Base-by-base conservation (phyloP, 441 rosid genomes). In the Corymbia calophylla region DNA sequence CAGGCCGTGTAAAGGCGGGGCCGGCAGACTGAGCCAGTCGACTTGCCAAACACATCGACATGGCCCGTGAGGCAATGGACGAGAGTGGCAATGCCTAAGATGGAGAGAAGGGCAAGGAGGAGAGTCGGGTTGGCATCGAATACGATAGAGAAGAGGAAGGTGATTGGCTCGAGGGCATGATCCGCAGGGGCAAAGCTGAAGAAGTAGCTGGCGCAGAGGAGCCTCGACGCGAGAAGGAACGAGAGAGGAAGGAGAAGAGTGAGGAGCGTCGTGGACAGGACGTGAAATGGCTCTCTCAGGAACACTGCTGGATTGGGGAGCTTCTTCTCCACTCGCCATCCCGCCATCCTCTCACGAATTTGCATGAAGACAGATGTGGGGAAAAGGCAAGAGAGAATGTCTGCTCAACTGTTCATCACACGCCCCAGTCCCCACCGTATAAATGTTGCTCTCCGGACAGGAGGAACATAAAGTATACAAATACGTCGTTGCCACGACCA, bases 1-100 rank as follows among this genome's bases (percentile, higher is more conserved):
- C 99, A 97, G 23, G 96, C 94, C 13, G 80, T 87, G 94, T 66
- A 91, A 73, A 96, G 86, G 62, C 92, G 88, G 25, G 95, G 95
- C 29, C 88, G 88, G 89, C 90, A 86, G 70, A 86, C 55, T 2
- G 87, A 47, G 16, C 90, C 89, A 3, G 60, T 82, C 18, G 92
- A 91, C 32, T 93, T 90, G 29, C 87, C 89, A 11, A 89, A 82
- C 25, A 94, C 55, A 39, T 91, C 68, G 56, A 87, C 81, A 85
- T 92, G 92, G 15, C 97, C 95, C 7, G 90, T 47, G 58, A 89
- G 85, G 90, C 88, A 66, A n/a, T 89, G 90, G 5, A 68, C 82
- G 44, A 89, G 86, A 10, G 90, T 89, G 88, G 90, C 88, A 29
- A 64, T 27, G 87, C 86, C 25, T 47, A 89, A 51, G 53, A 58